Conservation (phyloP, 257 asterid species). For the Leptodermis oblonga region DNA sequence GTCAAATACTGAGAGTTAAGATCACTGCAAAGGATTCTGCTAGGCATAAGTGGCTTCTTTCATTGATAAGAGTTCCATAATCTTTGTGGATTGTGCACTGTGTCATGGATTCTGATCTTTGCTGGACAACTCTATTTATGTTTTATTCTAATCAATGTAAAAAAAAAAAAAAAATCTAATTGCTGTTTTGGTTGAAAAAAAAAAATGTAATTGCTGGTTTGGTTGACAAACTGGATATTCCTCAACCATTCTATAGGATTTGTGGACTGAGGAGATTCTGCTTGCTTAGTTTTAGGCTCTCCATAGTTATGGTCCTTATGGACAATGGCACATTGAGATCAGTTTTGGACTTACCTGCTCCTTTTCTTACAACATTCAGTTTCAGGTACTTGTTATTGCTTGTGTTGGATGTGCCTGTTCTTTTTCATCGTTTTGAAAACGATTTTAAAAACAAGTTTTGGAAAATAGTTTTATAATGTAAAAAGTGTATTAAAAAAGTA, state of each 20-base stretch:
- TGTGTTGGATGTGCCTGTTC: conserved; percentile 12
- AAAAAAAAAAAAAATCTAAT: too few species aligned
- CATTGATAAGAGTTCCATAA: neutral
- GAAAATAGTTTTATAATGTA: too few species aligned
- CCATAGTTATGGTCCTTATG: conserved; percentile 24
- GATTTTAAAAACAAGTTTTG: too few species aligned
- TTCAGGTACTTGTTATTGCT: conserved; percentile 59
- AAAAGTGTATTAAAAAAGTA: too few species aligned
- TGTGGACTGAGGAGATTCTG: conserved; percentile 5
- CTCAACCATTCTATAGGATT: neutral
- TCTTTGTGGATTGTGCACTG: too few species aligned
- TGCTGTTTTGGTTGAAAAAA: neutral
- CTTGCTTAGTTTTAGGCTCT: neutral
- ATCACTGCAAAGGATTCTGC: neutral
- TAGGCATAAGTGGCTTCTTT: neutral
- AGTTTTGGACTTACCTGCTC: conserved; percentile 73
- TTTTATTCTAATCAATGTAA: neutral
- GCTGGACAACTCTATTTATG: neutral
- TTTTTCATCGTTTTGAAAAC: too few species aligned
- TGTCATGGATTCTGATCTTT: neutral
- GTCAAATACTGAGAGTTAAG: neutral
- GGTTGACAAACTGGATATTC: neutral
- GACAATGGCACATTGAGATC: conserved; percentile 65
- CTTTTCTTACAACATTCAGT: conserved; percentile 58
- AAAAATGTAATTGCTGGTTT: neutral